Evolutionary conservation across 345 rosid species (phyloP).

Genomic region (Raphanus raphanistrum): DNA sequence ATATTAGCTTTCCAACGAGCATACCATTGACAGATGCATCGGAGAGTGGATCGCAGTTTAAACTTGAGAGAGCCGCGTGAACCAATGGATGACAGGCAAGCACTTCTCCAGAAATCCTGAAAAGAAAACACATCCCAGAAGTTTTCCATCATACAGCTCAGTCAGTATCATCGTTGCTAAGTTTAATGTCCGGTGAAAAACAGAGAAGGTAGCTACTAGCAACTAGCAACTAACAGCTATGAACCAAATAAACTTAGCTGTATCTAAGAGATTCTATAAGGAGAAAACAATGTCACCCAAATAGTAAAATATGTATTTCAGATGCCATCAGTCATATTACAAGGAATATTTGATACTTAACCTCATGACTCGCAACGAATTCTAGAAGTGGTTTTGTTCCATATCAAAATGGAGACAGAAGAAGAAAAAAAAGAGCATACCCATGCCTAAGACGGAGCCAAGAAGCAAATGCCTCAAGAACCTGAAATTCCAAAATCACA

Average conservation of each 20-base stretch:
- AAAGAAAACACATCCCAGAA: slow-evolving; percentile 37
- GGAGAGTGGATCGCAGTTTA: slow-evolving; percentile 78
- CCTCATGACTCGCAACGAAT: neutral
- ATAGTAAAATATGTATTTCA: neutral
- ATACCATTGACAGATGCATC: slow-evolving; percentile 99
- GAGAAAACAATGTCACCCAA: slow-evolving; percentile 9
- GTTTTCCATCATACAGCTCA: slow-evolving; percentile 8
- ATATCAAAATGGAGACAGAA: slow-evolving; percentile 6
- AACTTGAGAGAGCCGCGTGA: slow-evolving; percentile 84
- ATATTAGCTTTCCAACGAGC: slow-evolving; percentile 18
- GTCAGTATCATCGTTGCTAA: slow-evolving; percentile 5
- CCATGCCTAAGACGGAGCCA: slow-evolving; percentile 94
- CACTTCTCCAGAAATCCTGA: slow-evolving; percentile 80
- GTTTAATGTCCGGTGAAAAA: slow-evolving; percentile 13
- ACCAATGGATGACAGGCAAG: slow-evolving; percentile 93
- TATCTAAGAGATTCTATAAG: slow-evolving; percentile 6
- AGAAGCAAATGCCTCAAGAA: slow-evolving; percentile 97
- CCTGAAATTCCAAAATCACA: slow-evolving; percentile 52
- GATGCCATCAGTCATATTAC: neutral
- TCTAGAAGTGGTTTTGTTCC: slow-evolving; percentile 10
- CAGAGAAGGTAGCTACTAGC: slow-evolving; percentile 1
- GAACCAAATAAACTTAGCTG: slow-evolving; percentile 2
- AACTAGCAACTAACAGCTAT: slow-evolving; percentile 14
- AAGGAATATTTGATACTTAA: neutral
- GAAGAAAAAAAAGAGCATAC: slow-evolving; percentile 46